Base-by-base conservation (phyloP, 345 rosid species). In the Sonneratia caseolaris region DNA sequence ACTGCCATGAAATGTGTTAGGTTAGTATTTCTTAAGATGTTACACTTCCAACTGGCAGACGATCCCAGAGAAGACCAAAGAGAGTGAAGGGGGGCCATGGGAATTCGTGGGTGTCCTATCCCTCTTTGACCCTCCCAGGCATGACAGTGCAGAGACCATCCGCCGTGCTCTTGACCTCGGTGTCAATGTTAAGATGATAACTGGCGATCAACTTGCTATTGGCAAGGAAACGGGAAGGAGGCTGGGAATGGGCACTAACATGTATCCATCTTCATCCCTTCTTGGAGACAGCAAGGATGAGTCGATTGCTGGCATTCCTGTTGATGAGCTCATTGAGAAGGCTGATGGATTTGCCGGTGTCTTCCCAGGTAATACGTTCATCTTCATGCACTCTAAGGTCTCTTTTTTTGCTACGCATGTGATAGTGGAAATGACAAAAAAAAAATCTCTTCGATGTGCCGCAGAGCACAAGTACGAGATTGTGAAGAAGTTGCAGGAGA, bases 161-260 rank as follows among this genome's bases (percentile, higher is more conserved):
- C 85, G 92, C 81, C 89, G 91, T 77, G 98, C 98, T 68, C 86
- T 93, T 68, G 84, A 89, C 80, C 93, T 68, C 18, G 55, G 37
- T 43, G 49, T 75, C 43, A 64, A 37, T 24, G 67, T 64, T 15
- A 64, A 64, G 67, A 64, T 64, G 67, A 64, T 64, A 15, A 47
- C 78, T 85, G 98, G 98, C 69, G 98, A 93, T 85, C 97, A 93
- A 72, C 96, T 93, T 76, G 98, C 97, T 59, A 93, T 93, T 73
- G 97, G 65, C 48, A 93, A 93, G 86, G 98, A 93, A 86, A 93
- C 98, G 3, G 98, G 92, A 27, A 75, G 98, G 74, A 87, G 97
- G 84, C 97, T 93, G 75, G 97, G 98, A 70, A 93, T 93, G 98
- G 98, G 98, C 69, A 91, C 97, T 35, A 93, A 91, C 73, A 93